These are phyloP conservation scores for Canavalia ensiformis DNA, from an alignment of 306 rosid species.

Conservation along the genomic window DNA sequence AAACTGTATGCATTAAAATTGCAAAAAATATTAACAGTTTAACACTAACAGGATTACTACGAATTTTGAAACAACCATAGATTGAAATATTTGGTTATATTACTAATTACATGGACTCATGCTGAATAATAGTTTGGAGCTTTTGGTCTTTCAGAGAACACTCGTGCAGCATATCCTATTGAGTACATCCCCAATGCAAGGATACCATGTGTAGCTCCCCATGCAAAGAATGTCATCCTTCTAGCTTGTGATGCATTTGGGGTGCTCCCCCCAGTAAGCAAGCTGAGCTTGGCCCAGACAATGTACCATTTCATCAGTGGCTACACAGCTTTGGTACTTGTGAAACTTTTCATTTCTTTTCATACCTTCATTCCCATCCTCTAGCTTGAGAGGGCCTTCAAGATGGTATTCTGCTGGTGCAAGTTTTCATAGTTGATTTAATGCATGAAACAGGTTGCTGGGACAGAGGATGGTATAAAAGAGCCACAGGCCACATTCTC, in stretches of 20 bases:
- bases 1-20: background rate
- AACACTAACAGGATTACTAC: background rate
- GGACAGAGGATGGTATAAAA: constrained; percentile 85
- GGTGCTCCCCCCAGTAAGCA: constrained; percentile 91
- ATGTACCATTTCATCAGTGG: constrained; percentile 95
- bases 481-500: constrained; percentile 91
- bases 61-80: constrained; percentile 13
- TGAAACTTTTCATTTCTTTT: constrained; percentile 14
- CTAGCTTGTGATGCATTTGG: constrained; percentile 91
- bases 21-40: background rate
- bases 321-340: constrained; percentile 82
- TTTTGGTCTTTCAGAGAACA: constrained; percentile 71
- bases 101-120: background rate
- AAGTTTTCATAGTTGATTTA: constrained; percentile 4
- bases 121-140: constrained; percentile 20
- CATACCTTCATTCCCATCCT: background rate
- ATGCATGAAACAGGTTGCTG: constrained; percentile 68
- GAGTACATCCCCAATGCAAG: constrained; percentile 86
- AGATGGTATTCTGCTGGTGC: background rate
- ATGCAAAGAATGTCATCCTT: constrained; percentile 82
- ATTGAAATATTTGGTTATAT: constrained; percentile 1
- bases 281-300: constrained; percentile 83
- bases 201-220: constrained; percentile 81
- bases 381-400: background rate
- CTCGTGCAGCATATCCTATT: constrained; percentile 86